A percentile compares a stretch with the other conserved stretches of the same genome.
Conservation (phyloP, 345 rosid species). For the Aegle marmelos region DNA sequence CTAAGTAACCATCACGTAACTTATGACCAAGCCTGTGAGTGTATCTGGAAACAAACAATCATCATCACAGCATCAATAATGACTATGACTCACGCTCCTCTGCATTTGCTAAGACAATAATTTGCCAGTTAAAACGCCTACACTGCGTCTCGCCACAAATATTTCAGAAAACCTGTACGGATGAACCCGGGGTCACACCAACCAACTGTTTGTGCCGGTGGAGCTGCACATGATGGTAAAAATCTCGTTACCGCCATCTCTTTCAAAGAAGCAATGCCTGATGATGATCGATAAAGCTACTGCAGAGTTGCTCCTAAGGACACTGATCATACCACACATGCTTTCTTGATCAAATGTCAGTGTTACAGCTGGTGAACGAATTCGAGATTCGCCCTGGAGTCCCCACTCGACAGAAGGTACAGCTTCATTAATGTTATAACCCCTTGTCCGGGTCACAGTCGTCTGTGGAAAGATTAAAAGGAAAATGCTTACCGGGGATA, state of each 20-base stretch:
- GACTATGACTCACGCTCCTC: neutral
- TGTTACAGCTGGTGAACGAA: conserved; percentile 43
- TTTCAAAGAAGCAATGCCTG: neutral
- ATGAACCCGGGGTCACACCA: conserved; percentile 57
- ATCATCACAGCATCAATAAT: neutral
- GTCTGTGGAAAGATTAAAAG: conserved; percentile 20
- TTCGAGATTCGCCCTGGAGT: conserved; percentile 15
- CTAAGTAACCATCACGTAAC: conserved; percentile 15
- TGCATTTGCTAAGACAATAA: neutral
- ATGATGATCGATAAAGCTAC: neutral
- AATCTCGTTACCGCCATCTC: neutral
- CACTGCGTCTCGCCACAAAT: conserved; percentile 49
- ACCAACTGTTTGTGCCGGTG: conserved; percentile 47
- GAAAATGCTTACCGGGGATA: neutral
- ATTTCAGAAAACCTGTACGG: conserved; percentile 47
- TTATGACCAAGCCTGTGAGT: conserved; percentile 40
- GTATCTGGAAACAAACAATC: conserved; percentile 22
- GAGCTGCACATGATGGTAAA: conserved; percentile 27
- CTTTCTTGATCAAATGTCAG: conserved; percentile 39
- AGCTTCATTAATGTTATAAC: conserved; percentile 42
- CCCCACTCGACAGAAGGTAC: conserved; percentile 47
- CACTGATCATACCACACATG: conserved; percentile 44
- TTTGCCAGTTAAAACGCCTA: conserved; percentile 15
- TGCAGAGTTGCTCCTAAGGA: neutral
- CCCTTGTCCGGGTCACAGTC: conserved; percentile 58